Evolutionary conservation across 495 filamentous ascomycete species (phyloP), one percentile per base, ranked within the genome.

Genomic region (Pseudoneurospora amorphoporcata): DNA sequence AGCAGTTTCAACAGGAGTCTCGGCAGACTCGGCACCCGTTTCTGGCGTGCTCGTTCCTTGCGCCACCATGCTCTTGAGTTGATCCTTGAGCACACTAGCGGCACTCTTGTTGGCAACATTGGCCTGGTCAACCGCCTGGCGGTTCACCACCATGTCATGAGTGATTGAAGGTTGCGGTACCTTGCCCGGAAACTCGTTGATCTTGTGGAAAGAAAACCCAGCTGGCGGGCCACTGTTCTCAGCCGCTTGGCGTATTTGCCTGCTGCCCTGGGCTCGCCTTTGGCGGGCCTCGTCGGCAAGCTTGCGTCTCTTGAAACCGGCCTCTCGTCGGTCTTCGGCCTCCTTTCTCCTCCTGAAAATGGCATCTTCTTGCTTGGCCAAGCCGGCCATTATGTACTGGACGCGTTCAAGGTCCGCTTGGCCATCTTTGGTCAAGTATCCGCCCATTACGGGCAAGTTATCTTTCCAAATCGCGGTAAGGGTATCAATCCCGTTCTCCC

Each of bases 401-500:
- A 93, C 94, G 72, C 91, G 90, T 45, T 91, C 88, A 29, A 99
- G 85, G 72, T 98, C 91, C 72, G 98, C 94, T 75, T 91, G 89
- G 5, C 95, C 95, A 84, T 99, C 95, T 77, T 95, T 92, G 61
- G 95, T 98, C 47, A 99, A 83, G 79, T 98, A 99, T 3, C 94
- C 94, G 42, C 92, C 93, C 96, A 98, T 98, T 35, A 86, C 76
- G 12, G 94, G 91, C 17, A 99, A 86, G 69, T 95, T 97, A 78
- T 98, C 94, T 72, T 92, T 90, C 95, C 96, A 99, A 72, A 98
- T 97, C 8, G 92, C 90, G 70, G 94, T 96, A 65, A 99, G 85
- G 1, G 94, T 97, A 78, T 99, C 94, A 79, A 99, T 98, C 38
- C 95, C 96, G 79, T 97, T 91, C 77, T 99, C 95, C 74, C 95